Conservation (phyloP, 164 flowering plant species). For the Annona cherimola region DNA sequence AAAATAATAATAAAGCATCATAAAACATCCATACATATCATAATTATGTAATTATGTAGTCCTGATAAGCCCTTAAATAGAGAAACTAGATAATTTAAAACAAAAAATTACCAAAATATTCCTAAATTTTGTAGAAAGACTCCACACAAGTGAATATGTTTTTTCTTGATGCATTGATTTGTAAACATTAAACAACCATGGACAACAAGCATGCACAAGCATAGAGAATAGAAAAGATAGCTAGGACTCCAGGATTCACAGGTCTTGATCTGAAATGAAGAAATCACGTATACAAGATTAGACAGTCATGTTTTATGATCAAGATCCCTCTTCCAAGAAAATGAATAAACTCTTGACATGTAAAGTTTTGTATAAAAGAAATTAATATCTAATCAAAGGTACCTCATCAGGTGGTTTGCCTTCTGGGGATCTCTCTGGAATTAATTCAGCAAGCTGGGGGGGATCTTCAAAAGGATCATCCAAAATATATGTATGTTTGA, state of each 20-base stretch:
- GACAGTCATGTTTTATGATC: background rate
- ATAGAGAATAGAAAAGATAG: background rate
- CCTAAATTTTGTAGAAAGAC: too few species aligned
- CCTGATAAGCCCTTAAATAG: background rate
- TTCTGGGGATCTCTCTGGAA: constrained; percentile 90
- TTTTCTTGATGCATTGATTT: background rate
- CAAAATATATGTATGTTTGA: constrained; percentile 83
- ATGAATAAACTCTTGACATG: too few species aligned
- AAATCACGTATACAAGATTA: background rate
- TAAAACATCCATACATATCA: too few species aligned
- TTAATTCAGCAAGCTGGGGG: constrained; percentile 56
- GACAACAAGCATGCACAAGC: background rate
- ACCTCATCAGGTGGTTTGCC: constrained; percentile 91
- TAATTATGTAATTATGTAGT: background rate
- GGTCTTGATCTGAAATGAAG: background rate
- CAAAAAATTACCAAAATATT: background rate
- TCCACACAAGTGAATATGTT: too few species aligned
- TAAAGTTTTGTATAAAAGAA: background rate
- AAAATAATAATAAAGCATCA: too few species aligned
- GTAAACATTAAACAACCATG: background rate
- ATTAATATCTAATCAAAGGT: constrained; percentile 2
- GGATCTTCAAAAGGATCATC: constrained; percentile 99
- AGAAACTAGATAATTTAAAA: background rate
- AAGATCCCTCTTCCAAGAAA: background rate
- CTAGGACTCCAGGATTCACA: background rate